These are phyloP conservation scores for Hortiboletus flavorubellus DNA, from an alignment of 768 basidiomycete species.

Conservation along the genomic window DNA sequence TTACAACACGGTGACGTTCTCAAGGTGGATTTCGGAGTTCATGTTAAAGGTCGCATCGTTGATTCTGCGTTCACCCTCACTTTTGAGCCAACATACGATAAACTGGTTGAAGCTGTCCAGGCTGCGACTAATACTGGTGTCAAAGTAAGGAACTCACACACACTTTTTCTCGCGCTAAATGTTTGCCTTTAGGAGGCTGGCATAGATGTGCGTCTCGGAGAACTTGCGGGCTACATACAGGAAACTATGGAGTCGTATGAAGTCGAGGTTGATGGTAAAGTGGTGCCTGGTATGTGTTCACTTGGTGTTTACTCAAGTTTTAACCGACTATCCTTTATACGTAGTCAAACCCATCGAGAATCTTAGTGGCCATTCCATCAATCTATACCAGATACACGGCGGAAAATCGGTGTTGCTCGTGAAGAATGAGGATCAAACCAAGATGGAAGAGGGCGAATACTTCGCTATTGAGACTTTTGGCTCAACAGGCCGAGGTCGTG, in stretches of 20 bases:
- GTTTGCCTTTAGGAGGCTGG: conserved; percentile 73
- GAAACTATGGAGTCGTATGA: conserved; percentile 99
- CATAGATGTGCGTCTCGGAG: conserved; percentile 91
- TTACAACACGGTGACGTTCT: conserved; percentile 81
- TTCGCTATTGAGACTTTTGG: conserved; percentile 99
- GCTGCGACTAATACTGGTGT: conserved; percentile 94
- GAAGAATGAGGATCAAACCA: conserved; percentile 84
- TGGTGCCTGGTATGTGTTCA: conserved; percentile 60
- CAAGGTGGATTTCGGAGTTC: conserved; percentile 97
- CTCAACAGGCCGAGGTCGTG: conserved; percentile 87
- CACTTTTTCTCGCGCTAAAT: conserved; percentile 1
- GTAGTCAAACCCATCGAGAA: conserved; percentile 92
- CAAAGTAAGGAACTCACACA: conserved; percentile 46
- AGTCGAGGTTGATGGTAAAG: conserved; percentile 85
- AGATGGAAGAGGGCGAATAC: conserved; percentile 99
- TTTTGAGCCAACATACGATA: conserved; percentile 88
- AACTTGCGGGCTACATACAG: conserved; percentile 88
- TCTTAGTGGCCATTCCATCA: conserved; percentile 92
- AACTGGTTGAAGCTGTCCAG: conserved; percentile 84
- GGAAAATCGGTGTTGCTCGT: conserved; percentile 91
- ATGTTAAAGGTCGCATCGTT: conserved; percentile 91
- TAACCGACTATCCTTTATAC: not conserved
- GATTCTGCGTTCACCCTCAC: conserved; percentile 96
- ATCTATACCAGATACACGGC: conserved; percentile 88
- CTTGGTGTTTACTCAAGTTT: not conserved